These are phyloP conservation scores for Myotisia sp. DNA, from an alignment of 2,329 filamentous ascomycete species.

Conservation along the genomic window DNA sequence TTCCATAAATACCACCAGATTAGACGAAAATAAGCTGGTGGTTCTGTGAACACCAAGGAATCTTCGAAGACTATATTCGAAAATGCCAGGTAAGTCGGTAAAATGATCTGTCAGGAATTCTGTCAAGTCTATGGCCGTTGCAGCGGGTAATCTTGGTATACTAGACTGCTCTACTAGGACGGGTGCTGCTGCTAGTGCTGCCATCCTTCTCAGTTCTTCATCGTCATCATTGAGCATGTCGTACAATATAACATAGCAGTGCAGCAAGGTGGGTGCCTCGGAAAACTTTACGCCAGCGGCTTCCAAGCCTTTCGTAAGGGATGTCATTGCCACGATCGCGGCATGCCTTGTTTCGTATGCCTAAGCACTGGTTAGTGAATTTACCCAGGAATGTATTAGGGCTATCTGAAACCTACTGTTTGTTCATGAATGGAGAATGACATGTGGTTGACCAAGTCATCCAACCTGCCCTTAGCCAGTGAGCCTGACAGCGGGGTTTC, in stretches of 20 bases:
- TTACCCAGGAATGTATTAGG: too few species aligned
- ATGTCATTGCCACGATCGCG: conserved; percentile 23
- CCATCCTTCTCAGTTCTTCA: conserved; percentile 63
- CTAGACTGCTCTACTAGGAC: conserved; percentile 18
- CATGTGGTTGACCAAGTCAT: conserved; percentile 22
- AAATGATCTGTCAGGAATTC: conserved; percentile 25
- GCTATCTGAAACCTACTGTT: conserved; percentile 23
- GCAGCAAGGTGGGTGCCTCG: conserved; percentile 30
- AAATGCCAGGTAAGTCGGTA: conserved; percentile 20
- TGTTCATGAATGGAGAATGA: conserved; percentile 29
- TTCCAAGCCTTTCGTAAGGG: conserved; percentile 31
- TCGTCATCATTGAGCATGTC: conserved; percentile 78
- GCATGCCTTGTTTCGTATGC: conserved; percentile 28
- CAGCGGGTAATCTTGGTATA: conserved; percentile 29
- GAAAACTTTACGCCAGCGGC: conserved; percentile 13
- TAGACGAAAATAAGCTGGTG: conserved; percentile 14
- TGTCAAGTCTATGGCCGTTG: conserved; percentile 31
- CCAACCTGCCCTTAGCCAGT: conserved; percentile 11
- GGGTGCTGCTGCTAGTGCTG: conserved; percentile 31
- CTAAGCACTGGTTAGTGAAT: conserved; percentile 13
- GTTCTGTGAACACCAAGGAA: conserved; percentile 21
- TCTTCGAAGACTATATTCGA: conserved; percentile 24
- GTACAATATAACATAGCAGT: conserved; percentile 53
- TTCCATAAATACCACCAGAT: conserved; percentile 20
- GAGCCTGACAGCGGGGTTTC: background rate